Percentiles rank a stretch among this genome's conserved stretches.
Conservation (phyloP, 129 eudicot genomes). For the Chrysanthemum makinoi region DNA sequence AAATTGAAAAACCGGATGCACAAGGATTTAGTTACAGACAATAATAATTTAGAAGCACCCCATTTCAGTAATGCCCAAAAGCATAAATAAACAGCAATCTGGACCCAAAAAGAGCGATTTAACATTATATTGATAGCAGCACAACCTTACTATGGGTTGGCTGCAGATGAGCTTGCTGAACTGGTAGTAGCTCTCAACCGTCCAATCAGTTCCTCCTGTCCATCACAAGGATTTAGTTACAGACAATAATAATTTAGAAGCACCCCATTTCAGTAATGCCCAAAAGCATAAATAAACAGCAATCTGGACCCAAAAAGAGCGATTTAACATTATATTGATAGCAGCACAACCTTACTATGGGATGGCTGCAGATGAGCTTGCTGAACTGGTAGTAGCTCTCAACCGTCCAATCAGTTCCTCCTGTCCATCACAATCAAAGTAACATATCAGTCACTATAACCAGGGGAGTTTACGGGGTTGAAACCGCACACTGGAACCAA, state of each 20-base stretch:
- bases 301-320: background rate
- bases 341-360: conserved; percentile 3
- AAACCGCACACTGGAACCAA: background rate
- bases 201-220: conserved; percentile 69
- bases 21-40: background rate
- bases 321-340: conserved; percentile 10
- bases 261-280: conserved; percentile 12
- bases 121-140: conserved; percentile 11
- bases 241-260: background rate
- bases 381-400: conserved; percentile 44
- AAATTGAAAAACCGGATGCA: conserved; percentile 20
- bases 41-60: background rate
- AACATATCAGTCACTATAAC: background rate
- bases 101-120: conserved; percentile 1
- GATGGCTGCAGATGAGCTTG: conserved; percentile 25
- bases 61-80: conserved; percentile 16
- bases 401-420: conserved; percentile 73
- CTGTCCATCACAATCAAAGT: conserved; percentile 32
- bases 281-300: conserved; percentile 7
- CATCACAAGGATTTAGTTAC: conserved; percentile 1
- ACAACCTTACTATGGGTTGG: conserved; percentile 8
- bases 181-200: conserved; percentile 54
- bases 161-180: conserved; percentile 31
- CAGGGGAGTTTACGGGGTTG: background rate
- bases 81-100: background rate